Base-by-base conservation (phyloP, 257 asterid species). In the Ophiorrhiza pumila region DNA sequence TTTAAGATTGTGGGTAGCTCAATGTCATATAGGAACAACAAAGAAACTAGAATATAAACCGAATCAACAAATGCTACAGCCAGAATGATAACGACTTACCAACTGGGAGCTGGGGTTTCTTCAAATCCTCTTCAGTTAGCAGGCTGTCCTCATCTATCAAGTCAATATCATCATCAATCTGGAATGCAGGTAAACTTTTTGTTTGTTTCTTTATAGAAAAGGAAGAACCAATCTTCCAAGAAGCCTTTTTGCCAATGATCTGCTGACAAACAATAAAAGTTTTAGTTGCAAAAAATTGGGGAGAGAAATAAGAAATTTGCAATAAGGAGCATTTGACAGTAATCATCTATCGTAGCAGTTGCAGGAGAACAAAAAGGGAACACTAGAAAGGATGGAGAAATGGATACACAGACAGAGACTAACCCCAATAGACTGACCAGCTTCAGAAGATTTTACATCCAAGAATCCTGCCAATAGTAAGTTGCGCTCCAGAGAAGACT, bases 111-210 rank as follows among this genome's bases (percentile, higher is more conserved):
- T 89, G 86, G 59, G 98, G 97, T 84, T 90, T 92, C 89, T 89
- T 89, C 80, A 90, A 77, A 80, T 92, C 98, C 65, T 95, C 99
- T 74, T 95, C 98, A 10, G 84, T 95, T 64, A 95, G 84, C 69
- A 95, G 97, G 85, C 95, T 92, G 80, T 95, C 99, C 83, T 92
- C 99, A 78, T 92, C 97, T 72, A 95, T 95, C 79, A 95, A 82
- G 78, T 91, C 98, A 71, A 77, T 72, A 81, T 94, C 99, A 79
- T 90, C 98, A 73, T 86, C 87, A 20, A 95, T 84, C 79, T 82
- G 92, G 71, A 95, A 81, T 78, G 80, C 83, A 13, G 97, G 98
- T 53, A 94, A 83, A 62, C 61, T 82, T 72, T 78, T 77, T 8
- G 80, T 35, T 29, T 76, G 57, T 73, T 89, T 95, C 77, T 89